Base-by-base conservation (phyloP, 805 yeast species). In the Nakazawaea wyomingensis region DNA sequence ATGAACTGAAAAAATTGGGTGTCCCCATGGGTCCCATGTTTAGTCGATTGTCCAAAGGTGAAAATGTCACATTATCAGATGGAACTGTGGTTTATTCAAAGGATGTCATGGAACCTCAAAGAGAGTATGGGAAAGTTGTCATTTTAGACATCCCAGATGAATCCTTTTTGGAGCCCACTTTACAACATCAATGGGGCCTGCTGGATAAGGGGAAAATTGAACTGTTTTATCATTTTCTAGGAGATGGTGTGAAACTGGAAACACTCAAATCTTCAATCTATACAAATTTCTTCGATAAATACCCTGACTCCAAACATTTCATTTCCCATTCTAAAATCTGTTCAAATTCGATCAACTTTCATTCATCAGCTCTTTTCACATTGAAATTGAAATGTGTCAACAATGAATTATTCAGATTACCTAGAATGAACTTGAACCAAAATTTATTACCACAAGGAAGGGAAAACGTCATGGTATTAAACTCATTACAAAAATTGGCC, bases 181-280 rank as follows among this genome's bases (percentile, higher is more conserved):
- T 64, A 5, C 18, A 27, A 4, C 41, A 52, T 11, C 60, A 68
- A 53, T 53, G 55, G 46, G 56, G 55, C 32, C 24, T 27, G n/a
- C 49, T 48, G 4, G 49, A 59, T 3, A 63, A 68, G 2, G n/a
- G n/a, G n/a, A n/a, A n/a, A n/a, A 63, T 72, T 17, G 74, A 78
- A 1, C 58, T 74, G 1, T 83, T 89, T 1, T 89, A 86, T 57
- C 95, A 87, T 60, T 76, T 87, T 45, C 62, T 93, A 21, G 93
- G 85, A n/a, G 75, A 70, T 5, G 74, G 70, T 2, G 66, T 86
- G 1, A 38, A 57, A 5, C 17, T 16, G 2, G 75, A 78, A 37
- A 67, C 75, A 0, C 61, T 67, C 27, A 51, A 54, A 48, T 64
- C 64, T 49, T 60, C 62, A 1, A 62, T 62, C 4, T 77, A 85